Conservation (phyloP, 1,284 basidiomycete species). For the Cerrena zonata region DNA sequence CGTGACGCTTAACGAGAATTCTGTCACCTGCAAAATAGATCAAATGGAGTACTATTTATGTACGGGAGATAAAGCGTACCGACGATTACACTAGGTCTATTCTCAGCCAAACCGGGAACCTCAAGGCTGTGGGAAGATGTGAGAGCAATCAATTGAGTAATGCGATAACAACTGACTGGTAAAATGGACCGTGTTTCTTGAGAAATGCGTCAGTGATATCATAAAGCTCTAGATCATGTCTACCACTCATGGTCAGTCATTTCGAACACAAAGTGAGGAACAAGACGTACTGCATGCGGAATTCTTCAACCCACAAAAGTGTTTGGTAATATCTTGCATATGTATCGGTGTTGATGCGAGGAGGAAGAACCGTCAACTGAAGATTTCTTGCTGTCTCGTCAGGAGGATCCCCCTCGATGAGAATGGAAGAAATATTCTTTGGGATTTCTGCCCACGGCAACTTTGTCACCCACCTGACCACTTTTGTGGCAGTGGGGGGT, state of each 20-base stretch:
- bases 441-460: slow-evolving; percentile 22
- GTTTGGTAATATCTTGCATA: slow-evolving; percentile 46
- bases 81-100: slow-evolving; percentile 55
- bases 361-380: slow-evolving; percentile 34
- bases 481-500: slow-evolving; percentile 27
- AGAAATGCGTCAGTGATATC: slow-evolving; percentile 44
- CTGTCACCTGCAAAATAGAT: slow-evolving; percentile 44
- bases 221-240: slow-evolving; percentile 51
- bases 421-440: slow-evolving; percentile 5
- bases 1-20: slow-evolving; percentile 46
- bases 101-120: slow-evolving; percentile 62
- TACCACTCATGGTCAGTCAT: slow-evolving; percentile 19
- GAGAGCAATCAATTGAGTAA: background rate
- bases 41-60: too few species aligned
- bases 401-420: slow-evolving; percentile 11
- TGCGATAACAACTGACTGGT: slow-evolving; percentile 35
- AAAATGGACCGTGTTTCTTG: slow-evolving; percentile 28
- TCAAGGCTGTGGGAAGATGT: slow-evolving; percentile 33
- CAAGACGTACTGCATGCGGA: slow-evolving; percentile 51
- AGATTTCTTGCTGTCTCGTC: slow-evolving; percentile 10
- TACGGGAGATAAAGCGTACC: slow-evolving; percentile 43
- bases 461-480: slow-evolving; percentile 24
- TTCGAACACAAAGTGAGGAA: too few species aligned
- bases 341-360: slow-evolving; percentile 30
- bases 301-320: slow-evolving; percentile 56